A percentile compares a stretch with the other conserved stretches of the same genome.
Evolutionary conservation across 1,284 basidiomycete species (phyloP).

Genomic region (Pseudozyma tsukubaensis): DNA sequence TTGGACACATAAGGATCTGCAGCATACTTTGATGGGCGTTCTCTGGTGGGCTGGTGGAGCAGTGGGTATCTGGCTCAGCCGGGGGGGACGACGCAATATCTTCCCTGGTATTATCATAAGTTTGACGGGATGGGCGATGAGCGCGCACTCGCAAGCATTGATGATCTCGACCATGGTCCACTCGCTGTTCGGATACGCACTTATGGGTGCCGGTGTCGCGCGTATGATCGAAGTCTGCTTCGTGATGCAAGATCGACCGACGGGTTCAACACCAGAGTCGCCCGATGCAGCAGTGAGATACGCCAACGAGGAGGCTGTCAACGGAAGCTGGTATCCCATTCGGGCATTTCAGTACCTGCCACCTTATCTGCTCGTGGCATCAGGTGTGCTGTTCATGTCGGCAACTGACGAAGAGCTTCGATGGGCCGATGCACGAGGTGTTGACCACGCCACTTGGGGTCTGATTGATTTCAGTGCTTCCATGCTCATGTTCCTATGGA

Average conservation of each 20-base stretch:
- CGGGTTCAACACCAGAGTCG: constrained; percentile 39
- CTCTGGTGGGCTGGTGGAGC: constrained; percentile 88
- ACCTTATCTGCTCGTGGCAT: constrained; percentile 58
- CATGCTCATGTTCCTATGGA: constrained; percentile 63
- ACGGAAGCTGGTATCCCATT: constrained; percentile 52
- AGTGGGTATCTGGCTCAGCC: constrained; percentile 85
- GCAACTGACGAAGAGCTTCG: constrained; percentile 67
- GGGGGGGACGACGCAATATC: constrained; percentile 85
- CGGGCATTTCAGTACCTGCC: constrained; percentile 63
- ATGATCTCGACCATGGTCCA: constrained; percentile 76
- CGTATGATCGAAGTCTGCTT: constrained; percentile 91
- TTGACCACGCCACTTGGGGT: constrained; percentile 66
- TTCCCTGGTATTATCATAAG: constrained; percentile 83
- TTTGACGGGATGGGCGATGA: constrained; percentile 88
- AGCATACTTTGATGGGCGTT: constrained; percentile 78
- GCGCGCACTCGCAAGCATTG: constrained; percentile 84
- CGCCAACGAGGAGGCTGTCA: constrained; percentile 17
- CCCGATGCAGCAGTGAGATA: constrained; percentile 7
- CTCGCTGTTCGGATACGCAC: constrained; percentile 81
- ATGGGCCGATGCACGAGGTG: constrained; percentile 62
- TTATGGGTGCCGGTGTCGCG: constrained; percentile 85
- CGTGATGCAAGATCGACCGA: constrained; percentile 71
- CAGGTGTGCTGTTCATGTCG: constrained; percentile 67
- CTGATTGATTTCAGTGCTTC: constrained; percentile 64
- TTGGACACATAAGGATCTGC: constrained; percentile 87